Evolutionary conservation across 140 eudicot genomes (phyloP).

Genomic region (Senecio squalidus): DNA sequence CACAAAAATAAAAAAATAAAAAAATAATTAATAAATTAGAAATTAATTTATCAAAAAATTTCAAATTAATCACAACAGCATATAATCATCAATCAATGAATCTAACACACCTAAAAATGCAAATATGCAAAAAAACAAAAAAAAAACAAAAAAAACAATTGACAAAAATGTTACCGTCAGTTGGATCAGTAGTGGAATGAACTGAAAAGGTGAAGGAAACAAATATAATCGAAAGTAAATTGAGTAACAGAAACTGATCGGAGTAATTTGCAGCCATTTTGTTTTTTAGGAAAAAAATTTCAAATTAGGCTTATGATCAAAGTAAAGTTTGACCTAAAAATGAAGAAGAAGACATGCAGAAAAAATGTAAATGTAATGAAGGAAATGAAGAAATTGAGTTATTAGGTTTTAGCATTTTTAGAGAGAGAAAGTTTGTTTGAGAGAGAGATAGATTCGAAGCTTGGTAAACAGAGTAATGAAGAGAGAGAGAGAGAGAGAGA

Average conservation of each 20-base stretch:
- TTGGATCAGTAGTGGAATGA: constrained; percentile 41
- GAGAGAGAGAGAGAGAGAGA: constrained; percentile 28
- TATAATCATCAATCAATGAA: too few species aligned
- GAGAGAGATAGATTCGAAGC: constrained; percentile 66
- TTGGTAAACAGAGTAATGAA: constrained; percentile 40
- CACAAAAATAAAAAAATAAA: too few species aligned
- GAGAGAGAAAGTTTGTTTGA: constrained; percentile 20
- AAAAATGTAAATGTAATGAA: neutral
- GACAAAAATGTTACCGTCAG: constrained; percentile 30
- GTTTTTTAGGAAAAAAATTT: neutral
- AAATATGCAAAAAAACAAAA: neutral
- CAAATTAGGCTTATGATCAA: neutral
- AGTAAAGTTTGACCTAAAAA: constrained; percentile 20
- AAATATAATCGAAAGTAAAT: constrained; percentile 13
- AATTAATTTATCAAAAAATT: too few species aligned
- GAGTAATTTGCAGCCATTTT: too few species aligned
- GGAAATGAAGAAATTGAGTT: neutral
- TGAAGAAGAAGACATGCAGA: constrained; percentile 22
- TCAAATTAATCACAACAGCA: too few species aligned
- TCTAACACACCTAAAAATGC: too few species aligned
- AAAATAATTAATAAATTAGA: too few species aligned
- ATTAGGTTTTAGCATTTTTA: constrained; percentile 36
- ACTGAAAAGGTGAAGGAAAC: constrained; percentile 8
- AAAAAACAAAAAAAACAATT: neutral
- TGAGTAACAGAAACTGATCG: constrained; percentile 13